Evolutionary conservation across 179 eudicot species (phyloP), one percentile per base, ranked within the genome.

Genomic region (Silene noctiflora): DNA sequence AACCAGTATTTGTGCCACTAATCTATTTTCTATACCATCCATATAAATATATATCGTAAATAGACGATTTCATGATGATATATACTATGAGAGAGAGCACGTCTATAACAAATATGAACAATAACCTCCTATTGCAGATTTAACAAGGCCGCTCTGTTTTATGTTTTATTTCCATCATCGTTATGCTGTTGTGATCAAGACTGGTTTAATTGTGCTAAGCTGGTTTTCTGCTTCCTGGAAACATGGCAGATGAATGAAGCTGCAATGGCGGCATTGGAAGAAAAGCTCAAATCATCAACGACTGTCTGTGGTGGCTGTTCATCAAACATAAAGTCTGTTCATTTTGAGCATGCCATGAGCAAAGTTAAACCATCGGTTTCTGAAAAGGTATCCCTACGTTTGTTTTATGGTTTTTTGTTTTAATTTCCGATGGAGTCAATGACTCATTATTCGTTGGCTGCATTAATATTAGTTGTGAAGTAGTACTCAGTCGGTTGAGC

Each of bases 281-380:
- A 91, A 58, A 79, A 77, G 71, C 74, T 77, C 66, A 65, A 71
- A 51, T 74, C 65, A 13, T 51, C 61, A 4, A 24, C 58, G n/a
- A 64, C 64, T 46, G 59, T 27, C 75, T 67, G 81, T 16, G 82
- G 63, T 74, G 74, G 76, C 48, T 51, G 71, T 19, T 75, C 75
- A 70, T 68, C 39, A 70, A 82, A 81, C 42, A 88, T 93, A 76
- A 88, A 86, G 82, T 76, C 81, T 13, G 17, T 19, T 6, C 97
- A 93, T 87, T 90, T 91, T 73, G 88, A 83, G 78, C 83, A 25
- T 19, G 98, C 91, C 42, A 66, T 89, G 68, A 75, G 79, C 35
- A 91, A 85, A 75, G 75, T 87, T 48, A 76, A 86, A 6, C 98
- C 96, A 11, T 93, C 98, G 4, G 96, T 93, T 70, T 90, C 98